Evolutionary conservation across 768 basidiomycete species (phyloP).

Genomic region (Fomitopsis pulvina): DNA sequence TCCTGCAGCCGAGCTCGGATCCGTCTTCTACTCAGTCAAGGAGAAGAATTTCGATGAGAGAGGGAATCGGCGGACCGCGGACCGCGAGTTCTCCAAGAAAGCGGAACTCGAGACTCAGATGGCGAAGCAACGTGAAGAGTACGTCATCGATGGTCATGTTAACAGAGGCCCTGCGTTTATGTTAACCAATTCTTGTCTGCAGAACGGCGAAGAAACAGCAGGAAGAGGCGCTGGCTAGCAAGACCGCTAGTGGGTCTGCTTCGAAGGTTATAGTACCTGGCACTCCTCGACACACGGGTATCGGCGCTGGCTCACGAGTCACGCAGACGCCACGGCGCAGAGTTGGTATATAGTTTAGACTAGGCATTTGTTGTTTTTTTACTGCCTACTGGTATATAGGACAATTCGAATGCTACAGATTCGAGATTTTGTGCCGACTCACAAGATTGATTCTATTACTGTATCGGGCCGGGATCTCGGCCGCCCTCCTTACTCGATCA

Average conservation of each 20-base stretch:
- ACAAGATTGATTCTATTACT: no score
- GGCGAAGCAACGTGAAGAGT: slow-evolving; percentile 78
- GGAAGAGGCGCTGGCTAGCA: slow-evolving; percentile 51
- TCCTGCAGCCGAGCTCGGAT: slow-evolving; percentile 77
- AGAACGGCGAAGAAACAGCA: slow-evolving; percentile 59
- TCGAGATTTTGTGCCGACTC: no score
- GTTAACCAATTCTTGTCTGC: not conserved
- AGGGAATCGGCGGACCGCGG: slow-evolving; percentile 67
- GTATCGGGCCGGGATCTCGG: no score
- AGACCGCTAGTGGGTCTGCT: slow-evolving; percentile 44
- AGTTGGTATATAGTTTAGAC: slow-evolving; percentile 42
- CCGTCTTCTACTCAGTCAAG: slow-evolving; percentile 95
- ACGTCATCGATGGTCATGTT: slow-evolving; percentile 3
- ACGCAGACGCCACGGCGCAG: slow-evolving; percentile 71
- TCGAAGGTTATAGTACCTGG: slow-evolving; percentile 74
- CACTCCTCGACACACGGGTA: slow-evolving; percentile 67
- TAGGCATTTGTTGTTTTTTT: not conserved
- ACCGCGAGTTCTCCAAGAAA: slow-evolving; percentile 86
- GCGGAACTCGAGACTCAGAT: slow-evolving; percentile 93
- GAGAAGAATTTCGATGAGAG: slow-evolving; percentile 96
- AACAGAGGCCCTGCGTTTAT: not conserved
- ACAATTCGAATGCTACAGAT: no score
- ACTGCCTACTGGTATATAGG: no score
- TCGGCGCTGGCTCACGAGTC: slow-evolving; percentile 56
- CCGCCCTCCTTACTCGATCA: no score